A percentile compares a stretch with the other conserved stretches of the same genome.
Evolutionary conservation across 176 grass and related monocot genomes (phyloP).

Genomic region (Carex pumila): DNA sequence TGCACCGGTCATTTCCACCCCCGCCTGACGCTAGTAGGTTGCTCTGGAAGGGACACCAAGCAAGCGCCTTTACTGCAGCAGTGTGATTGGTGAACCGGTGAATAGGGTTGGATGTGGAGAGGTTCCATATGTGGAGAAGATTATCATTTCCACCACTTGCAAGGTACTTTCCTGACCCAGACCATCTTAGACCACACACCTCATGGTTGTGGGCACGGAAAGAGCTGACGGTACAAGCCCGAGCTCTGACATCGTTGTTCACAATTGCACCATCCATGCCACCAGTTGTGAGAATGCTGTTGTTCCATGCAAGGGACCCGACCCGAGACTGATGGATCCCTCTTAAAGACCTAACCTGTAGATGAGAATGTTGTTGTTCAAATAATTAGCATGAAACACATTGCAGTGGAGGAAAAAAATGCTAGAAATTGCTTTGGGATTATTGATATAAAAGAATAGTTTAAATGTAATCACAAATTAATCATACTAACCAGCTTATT

Average conservation of each 20-base stretch:
- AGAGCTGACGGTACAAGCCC: constrained; percentile 24
- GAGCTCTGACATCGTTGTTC: constrained; percentile 51
- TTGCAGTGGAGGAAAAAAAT: neutral
- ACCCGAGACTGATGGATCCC: constrained; percentile 47
- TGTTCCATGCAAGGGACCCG: constrained; percentile 58
- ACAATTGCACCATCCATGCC: constrained; percentile 50
- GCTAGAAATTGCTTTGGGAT: neutral
- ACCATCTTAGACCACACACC: constrained; percentile 57
- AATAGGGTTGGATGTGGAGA: constrained; percentile 39
- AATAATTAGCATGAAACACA: neutral
- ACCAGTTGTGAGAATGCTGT: constrained; percentile 47
- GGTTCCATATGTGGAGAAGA: constrained; percentile 51
- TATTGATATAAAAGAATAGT: neutral
- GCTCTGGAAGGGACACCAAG: constrained; percentile 65
- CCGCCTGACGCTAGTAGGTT: constrained; percentile 64
- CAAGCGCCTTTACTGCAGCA: constrained; percentile 56
- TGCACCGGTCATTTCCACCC: constrained; percentile 32
- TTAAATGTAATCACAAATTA: neutral
- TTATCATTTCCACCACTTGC: constrained; percentile 54
- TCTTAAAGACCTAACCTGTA: constrained; percentile 47
- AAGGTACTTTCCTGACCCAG: constrained; percentile 35
- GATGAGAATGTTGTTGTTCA: neutral
- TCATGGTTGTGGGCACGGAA: constrained; percentile 35
- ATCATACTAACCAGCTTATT: constrained; percentile 31
- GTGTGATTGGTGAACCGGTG: constrained; percentile 35